Evolutionary conservation across 2,329 filamentous ascomycete genomes (phyloP).

Genomic region (Diaporthe velutina): DNA sequence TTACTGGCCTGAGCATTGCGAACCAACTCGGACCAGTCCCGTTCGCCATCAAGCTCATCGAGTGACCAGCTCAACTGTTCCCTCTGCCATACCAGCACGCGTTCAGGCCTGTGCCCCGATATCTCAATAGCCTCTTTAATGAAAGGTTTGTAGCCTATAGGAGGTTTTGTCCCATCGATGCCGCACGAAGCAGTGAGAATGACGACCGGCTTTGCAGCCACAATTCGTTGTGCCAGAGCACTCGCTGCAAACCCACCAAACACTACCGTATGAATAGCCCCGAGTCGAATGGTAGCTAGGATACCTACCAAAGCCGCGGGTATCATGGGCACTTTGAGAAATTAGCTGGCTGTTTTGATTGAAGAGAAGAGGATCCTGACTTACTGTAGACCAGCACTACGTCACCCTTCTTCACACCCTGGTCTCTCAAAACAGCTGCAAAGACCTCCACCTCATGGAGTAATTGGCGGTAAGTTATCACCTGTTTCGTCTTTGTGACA

Average conservation of each 20-base stretch:
- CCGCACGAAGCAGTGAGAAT: neutral
- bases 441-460: neutral
- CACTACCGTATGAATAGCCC: neutral
- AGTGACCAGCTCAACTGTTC: neutral
- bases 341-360: neutral
- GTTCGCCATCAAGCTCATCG: neutral
- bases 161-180: neutral
- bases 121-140: neutral
- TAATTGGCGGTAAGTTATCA: neutral
- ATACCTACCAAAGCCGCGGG: neutral
- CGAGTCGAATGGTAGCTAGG: neutral
- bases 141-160: neutral
- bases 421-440: neutral
- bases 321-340: neutral
- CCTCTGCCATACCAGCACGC: neutral
- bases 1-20: neutral
- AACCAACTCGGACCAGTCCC: neutral
- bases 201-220: neutral
- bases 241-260: neutral
- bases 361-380: neutral
- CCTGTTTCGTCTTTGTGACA: neutral
- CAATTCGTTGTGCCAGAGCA: neutral
- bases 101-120: neutral
- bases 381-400: neutral
- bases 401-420: neutral